Evolutionary conservation across 805 yeast genomes (phyloP).

Genomic region (Yarrowia porcina): DNA sequence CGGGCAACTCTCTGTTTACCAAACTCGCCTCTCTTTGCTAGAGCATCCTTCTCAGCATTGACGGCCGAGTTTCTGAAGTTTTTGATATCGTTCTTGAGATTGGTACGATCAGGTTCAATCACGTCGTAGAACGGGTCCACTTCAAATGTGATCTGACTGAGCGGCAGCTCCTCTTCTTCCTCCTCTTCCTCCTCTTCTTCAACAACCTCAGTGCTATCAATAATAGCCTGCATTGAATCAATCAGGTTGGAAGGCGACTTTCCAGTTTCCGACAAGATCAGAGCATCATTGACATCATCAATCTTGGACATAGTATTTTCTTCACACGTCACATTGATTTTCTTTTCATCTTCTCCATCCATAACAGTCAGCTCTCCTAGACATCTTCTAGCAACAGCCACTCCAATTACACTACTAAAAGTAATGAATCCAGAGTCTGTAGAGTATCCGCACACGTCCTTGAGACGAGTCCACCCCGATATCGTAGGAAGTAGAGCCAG

Average conservation of each 20-base stretch:
- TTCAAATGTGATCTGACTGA: slow-evolving; percentile 19
- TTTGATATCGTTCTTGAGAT: slow-evolving; percentile 30
- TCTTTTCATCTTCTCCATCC: slow-evolving; percentile 2
- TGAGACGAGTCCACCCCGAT: background rate
- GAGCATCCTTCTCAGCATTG: slow-evolving; percentile 26
- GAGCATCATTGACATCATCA: background rate
- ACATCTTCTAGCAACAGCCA: slow-evolving; percentile 10
- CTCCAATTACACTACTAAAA: slow-evolving; percentile 13
- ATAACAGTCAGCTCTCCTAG: slow-evolving; percentile 3
- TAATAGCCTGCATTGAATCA: slow-evolving; percentile 14
- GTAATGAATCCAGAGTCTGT: slow-evolving; percentile 7
- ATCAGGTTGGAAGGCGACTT: slow-evolving; percentile 12
- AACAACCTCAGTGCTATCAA: background rate
- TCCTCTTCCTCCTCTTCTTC: slow-evolving; percentile 13
- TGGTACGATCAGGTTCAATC: slow-evolving; percentile 27
- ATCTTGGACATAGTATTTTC: slow-evolving; percentile 2
- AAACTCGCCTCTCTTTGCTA: slow-evolving; percentile 27
- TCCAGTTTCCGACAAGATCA: slow-evolving; percentile 6
- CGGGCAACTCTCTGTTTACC: slow-evolving; percentile 26
- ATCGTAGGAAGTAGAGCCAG: slow-evolving; percentile 7
- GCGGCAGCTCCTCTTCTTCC: slow-evolving; percentile 13
- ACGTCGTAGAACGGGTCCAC: slow-evolving; percentile 18
- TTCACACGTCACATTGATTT: slow-evolving; percentile 13
- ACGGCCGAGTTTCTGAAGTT: slow-evolving; percentile 31
- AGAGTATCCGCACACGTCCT: slow-evolving; percentile 12